Base-by-base conservation (phyloP, 139 green algal species). In the Nannochloris sp. region DNA sequence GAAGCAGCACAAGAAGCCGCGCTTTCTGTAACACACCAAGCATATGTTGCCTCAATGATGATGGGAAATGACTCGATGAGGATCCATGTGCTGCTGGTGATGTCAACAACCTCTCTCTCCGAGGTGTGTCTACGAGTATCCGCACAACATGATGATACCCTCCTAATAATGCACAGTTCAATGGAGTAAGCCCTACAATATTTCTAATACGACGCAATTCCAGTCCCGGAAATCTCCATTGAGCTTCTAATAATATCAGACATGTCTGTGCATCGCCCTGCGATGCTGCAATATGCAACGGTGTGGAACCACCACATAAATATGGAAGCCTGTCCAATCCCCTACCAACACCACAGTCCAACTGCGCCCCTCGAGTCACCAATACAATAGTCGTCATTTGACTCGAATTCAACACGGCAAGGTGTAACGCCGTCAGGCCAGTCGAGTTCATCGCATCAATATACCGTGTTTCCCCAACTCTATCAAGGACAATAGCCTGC, bases 111-210 rank as follows among this genome's bases (percentile, higher is more conserved):
- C 46, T 53, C 23, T 53, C 46, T 12, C 46, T 18, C 2, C 46
- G 16, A 25, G 46, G 46, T 3, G 46, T 53, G 16, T 68, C 62
- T 23, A 68, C 21, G 3, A 68, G n/a, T 11, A 60, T 11, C 11
- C 62, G 3, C 19, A 57, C 43, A 34, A 62, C 11, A 25, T 62
- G 44, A 57, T 64, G 63, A 19, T 70, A 48, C 5, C 63, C 63
- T 31, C 19, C 19, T 31, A 70, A 15, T n/a, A 70, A 31, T 14
- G 63, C 63, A 27, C 63, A 70, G 50, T 70, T 70, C 19, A 70
- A 31, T 18, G 63, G 63, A 14, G 63, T 70, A 15, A 70, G 48
- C n/a, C 63, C 63, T 37, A 59, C 23, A 19, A 60, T 44, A 51
- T 70, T 70, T 36, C 63, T 16, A 49, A 64, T 21, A 16, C 63